Evolutionary conservation across 1,284 basidiomycete genomes (phyloP).

Genomic region (Cutaneotrichosporon arboriforme): DNA sequence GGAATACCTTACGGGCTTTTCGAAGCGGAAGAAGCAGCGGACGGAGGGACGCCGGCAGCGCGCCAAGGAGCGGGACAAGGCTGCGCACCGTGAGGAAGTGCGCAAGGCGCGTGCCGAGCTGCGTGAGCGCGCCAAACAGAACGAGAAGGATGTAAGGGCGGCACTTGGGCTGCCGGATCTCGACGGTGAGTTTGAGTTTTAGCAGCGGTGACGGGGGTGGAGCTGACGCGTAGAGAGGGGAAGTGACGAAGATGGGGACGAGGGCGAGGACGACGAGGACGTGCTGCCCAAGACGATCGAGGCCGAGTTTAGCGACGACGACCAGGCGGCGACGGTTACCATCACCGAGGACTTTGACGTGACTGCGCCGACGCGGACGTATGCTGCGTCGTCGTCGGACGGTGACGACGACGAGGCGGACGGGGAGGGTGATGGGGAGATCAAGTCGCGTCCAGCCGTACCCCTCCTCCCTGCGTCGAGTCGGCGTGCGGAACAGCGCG

Average conservation of each 20-base stretch:
- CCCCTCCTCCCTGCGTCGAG: slow-evolving; percentile 39
- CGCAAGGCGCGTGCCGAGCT: slow-evolving; percentile 43
- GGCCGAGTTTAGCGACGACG: slow-evolving; percentile 44
- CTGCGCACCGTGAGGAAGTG: slow-evolving; percentile 43
- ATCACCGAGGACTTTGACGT: slow-evolving; percentile 48
- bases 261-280: slow-evolving; percentile 8
- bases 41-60: slow-evolving; percentile 39
- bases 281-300: slow-evolving; percentile 24
- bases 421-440: slow-evolving; percentile 3
- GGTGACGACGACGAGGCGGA: slow-evolving; percentile 11
- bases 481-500: slow-evolving; percentile 30
- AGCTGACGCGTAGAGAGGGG: background rate
- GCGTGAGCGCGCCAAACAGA: slow-evolving; percentile 39
- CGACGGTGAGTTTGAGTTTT: slow-evolving; percentile 12
- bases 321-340: slow-evolving; percentile 46
- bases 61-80: slow-evolving; percentile 45
- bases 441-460: slow-evolving; percentile 17
- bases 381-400: no score
- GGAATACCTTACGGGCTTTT: slow-evolving; percentile 49
- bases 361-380: background rate
- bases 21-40: slow-evolving; percentile 49
- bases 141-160: slow-evolving; percentile 38
- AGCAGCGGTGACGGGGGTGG: background rate
- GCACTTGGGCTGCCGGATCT: slow-evolving; percentile 43
- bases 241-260: slow-evolving; percentile 6